Base-by-base conservation (phyloP, 768 basidiomycete genomes). In the Mycena galericulata region DNA sequence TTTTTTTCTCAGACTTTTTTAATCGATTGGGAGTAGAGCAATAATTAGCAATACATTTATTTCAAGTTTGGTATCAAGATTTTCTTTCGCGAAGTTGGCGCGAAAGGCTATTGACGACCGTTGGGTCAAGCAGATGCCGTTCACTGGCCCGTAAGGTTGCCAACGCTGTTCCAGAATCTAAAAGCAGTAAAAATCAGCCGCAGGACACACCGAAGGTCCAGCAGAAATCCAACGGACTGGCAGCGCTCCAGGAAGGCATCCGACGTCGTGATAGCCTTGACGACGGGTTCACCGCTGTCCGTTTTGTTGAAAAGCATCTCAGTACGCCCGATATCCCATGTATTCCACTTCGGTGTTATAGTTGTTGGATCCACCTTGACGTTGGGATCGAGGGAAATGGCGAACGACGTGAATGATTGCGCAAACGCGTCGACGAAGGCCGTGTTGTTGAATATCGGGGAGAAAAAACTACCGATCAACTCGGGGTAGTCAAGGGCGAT, bases 81-180 rank as follows among this genome's bases (percentile, higher is more conserved):
- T n/a, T n/a, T n/a, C n/a, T n/a, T n/a, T n/a, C n/a, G n/a, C n/a
- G n/a, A n/a, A n/a, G n/a, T n/a, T n/a, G n/a, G n/a, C n/a, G n/a
- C n/a, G n/a, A n/a, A n/a, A n/a, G n/a, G n/a, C n/a, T n/a, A n/a
- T n/a, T n/a, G n/a, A n/a, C n/a, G n/a, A n/a, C n/a, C n/a, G n/a
- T n/a, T n/a, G n/a, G n/a, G n/a, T 8, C 20, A 41, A 24, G n/a
- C n/a, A n/a, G n/a, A n/a, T n/a, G n/a, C n/a, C n/a, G n/a, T n/a
- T n/a, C n/a, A n/a, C n/a, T n/a, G n/a, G n/a, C n/a, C n/a, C n/a
- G n/a, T n/a, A n/a, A n/a, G 40, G 27, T 60, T 55, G 2, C 57
- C 59, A 27, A 70, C 69, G 38, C 64, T 64, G 4, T 70, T 27
- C 69, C 69, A 70, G 59, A 70, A 70, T 20, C 65, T 70, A 22